These are phyloP conservation scores for Zygoascus hellenicus DNA, from an alignment of 1,139 yeast species.

Conservation along the genomic window DNA sequence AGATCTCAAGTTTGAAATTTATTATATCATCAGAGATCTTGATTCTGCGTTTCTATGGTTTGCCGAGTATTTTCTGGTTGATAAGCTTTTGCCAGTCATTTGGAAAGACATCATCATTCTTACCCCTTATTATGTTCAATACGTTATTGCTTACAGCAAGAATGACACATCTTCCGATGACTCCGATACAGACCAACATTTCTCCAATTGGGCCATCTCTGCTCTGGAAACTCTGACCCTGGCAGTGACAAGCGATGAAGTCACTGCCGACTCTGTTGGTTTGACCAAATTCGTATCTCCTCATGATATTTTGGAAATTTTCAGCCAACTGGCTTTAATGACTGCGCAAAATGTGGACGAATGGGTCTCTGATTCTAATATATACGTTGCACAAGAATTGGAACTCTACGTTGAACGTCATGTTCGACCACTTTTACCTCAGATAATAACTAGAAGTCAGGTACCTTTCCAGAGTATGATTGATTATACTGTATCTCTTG, in stretches of 20 bases:
- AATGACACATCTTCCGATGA: neutral
- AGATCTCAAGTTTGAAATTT: conserved; percentile 17
- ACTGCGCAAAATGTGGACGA: conserved; percentile 15
- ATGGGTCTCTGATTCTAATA: conserved; percentile 48
- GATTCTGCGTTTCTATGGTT: conserved; percentile 25
- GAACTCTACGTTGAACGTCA: conserved; percentile 38
- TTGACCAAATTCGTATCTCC: conserved; percentile 1
- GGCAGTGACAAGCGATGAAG: conserved; percentile 5
- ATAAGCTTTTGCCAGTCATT: conserved; percentile 1
- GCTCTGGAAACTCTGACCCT: conserved; percentile 4
- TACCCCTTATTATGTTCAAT: conserved; percentile 5
- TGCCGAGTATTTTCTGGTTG: conserved; percentile 1
- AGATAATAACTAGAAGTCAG: conserved; percentile 14
- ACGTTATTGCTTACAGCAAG: neutral
- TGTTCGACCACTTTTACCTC: conserved; percentile 18
- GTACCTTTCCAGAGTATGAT: conserved; percentile 1
- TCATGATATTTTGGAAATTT: neutral
- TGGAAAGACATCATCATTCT: conserved; percentile 8
- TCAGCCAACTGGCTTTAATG: conserved; percentile 10
- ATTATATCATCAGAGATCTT: conserved; percentile 26
- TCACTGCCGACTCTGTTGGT: neutral
- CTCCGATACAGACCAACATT: neutral
- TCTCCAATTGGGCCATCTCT: conserved; percentile 2
- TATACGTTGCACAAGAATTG: conserved; percentile 64
- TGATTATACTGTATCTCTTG: neutral